Conservation (phyloP, 306 rosid species). For the cucumber (Cucumis sativus) region Cucumber_9930_V3 NC_026659.2:15008001-15008500, state of each 20-base stretch:
- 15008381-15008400: conserved; percentile 23
- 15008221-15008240: conserved; percentile 38
- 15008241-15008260: conserved; percentile 54
- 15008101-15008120: conserved; percentile 25
- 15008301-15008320: conserved; percentile 52
- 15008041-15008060: conserved; percentile 46
- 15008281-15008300: conserved; percentile 54
- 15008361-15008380: conserved; percentile 55
- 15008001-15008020: conserved; percentile 24
- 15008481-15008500: conserved; percentile 15
- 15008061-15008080: conserved; percentile 42
- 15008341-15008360: conserved; percentile 38
- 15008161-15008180: background rate
- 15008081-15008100: conserved; percentile 72
- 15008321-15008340: conserved; percentile 33
- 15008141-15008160: background rate
- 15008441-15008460: conserved; percentile 20
- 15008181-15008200: too few species aligned
- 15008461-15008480: conserved; percentile 32
- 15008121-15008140: background rate
- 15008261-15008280: conserved; percentile 41
- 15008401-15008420: conserved; percentile 21
- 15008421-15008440: conserved; percentile 33
- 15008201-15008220: background rate
- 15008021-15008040: conserved; percentile 39